Evolutionary conservation across 2,329 filamentous ascomycete species (phyloP).

Genomic region (Neocatenulostroma microsporum): DNA sequence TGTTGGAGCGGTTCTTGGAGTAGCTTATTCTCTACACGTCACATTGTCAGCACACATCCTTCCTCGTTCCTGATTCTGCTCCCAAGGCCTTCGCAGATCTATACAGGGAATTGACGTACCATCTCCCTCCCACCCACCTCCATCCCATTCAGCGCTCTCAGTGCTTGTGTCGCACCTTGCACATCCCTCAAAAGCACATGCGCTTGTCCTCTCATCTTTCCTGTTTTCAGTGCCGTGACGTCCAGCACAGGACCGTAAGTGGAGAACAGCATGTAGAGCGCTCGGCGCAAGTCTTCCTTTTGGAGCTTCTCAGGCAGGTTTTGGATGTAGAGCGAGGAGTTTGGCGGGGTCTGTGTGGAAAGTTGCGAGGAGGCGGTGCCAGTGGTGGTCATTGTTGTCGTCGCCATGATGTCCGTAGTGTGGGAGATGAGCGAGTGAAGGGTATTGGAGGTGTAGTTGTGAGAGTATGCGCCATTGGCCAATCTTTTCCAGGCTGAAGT

Average conservation of each 20-base stretch:
- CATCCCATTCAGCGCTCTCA: conserved; percentile 80
- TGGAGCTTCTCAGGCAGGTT: conserved; percentile 87
- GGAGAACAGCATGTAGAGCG: conserved; percentile 87
- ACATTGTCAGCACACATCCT: too few species aligned
- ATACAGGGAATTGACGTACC: conserved; percentile 56
- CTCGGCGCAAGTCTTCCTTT: conserved; percentile 77
- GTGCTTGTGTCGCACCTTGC: conserved; percentile 85
- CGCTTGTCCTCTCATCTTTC: conserved; percentile 91
- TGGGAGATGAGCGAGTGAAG: too few species aligned
- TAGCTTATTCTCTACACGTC: conserved; percentile 87
- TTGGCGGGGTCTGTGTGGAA: conserved; percentile 7
- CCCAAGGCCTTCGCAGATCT: too few species aligned
- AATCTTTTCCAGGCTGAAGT: too few species aligned
- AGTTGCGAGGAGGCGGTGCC: neutral
- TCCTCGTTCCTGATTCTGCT: too few species aligned
- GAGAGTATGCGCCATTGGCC: too few species aligned
- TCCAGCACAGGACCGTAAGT: conserved; percentile 91
- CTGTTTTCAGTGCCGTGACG: conserved; percentile 79
- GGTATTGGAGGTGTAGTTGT: too few species aligned
- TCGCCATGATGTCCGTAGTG: too few species aligned
- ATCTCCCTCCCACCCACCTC: conserved; percentile 78
- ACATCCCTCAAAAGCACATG: conserved; percentile 86
- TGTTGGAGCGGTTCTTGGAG: conserved; percentile 80
- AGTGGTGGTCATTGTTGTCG: too few species aligned
- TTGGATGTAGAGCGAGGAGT: conserved; percentile 69